These are phyloP conservation scores for Trichoderma koningiopsis DNA, from an alignment of 2,329 filamentous ascomycete species.

Conservation along the genomic window DNA sequence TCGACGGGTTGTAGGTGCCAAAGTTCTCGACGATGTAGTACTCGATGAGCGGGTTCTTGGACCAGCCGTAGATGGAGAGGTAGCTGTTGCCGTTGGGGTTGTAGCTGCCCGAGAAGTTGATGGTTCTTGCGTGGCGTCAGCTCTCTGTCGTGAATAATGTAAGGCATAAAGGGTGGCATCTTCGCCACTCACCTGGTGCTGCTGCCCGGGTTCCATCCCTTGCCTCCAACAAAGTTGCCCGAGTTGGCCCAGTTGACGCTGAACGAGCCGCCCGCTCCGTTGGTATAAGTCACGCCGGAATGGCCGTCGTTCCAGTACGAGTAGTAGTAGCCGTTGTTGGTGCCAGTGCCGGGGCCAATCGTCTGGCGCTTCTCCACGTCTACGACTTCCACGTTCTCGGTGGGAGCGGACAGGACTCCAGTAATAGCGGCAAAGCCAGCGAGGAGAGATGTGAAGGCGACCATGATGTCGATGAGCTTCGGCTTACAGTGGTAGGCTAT, in stretches of 20 bases:
- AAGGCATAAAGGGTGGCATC: no score
- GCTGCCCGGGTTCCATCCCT: slow-evolving; percentile 19
- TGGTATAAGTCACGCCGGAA: slow-evolving; percentile 15
- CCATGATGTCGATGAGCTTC: not conserved
- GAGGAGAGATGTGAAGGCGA: slow-evolving; percentile 15
- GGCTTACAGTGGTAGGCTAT: not conserved
- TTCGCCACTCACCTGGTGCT: not conserved
- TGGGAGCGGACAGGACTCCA: slow-evolving; percentile 15
- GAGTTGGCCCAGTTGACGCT: slow-evolving; percentile 20
- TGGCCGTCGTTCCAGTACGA: slow-evolving; percentile 20
- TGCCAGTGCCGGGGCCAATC: slow-evolving; percentile 8
- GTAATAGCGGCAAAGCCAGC: slow-evolving; percentile 8
- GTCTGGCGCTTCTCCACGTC: slow-evolving; percentile 15
- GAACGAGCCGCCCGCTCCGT: slow-evolving; percentile 10
- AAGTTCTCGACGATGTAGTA: slow-evolving; percentile 24
- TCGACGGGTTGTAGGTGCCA: slow-evolving; percentile 22
- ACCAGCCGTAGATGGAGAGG: slow-evolving; percentile 22
- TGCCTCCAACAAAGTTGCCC: slow-evolving; percentile 22
- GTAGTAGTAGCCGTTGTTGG: slow-evolving; percentile 18
- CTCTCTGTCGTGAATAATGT: not conserved
- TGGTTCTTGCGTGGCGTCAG: not conserved
- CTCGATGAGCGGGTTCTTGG: slow-evolving; percentile 20
- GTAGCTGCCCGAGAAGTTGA: slow-evolving; percentile 20
- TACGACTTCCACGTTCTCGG: not conserved
- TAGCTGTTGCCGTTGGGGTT: slow-evolving; percentile 23